Conservation (phyloP, 331 rosid genomes). For the Dryas integrifolia region DNA sequence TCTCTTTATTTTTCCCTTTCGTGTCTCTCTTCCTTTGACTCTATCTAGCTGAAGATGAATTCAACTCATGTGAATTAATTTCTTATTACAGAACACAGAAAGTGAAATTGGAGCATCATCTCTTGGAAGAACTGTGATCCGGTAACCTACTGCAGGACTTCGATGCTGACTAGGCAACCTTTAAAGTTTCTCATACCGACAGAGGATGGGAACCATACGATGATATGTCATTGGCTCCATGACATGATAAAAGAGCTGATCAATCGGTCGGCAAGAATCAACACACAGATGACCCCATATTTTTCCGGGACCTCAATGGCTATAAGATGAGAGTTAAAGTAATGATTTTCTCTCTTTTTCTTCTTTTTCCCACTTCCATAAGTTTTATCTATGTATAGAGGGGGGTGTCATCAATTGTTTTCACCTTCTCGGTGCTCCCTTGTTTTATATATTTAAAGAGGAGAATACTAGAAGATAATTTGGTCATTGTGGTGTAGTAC, state of each 20-base stretch:
- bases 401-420: constrained; percentile 17
- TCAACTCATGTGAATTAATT: constrained; percentile 7
- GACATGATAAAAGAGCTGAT: not conserved
- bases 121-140: constrained; percentile 84
- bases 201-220: not conserved
- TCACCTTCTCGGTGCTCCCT: constrained; percentile 19
- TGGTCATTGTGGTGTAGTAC: constrained; percentile 6
- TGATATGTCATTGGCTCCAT: not conserved
- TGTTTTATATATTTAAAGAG: constrained; percentile 24
- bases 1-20: not conserved
- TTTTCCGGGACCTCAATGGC: constrained; percentile 18
- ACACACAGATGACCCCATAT: not conserved
- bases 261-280: constrained; percentile 12
- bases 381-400: not conserved
- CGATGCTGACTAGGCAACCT: not conserved
- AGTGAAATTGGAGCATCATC: constrained; percentile 95
- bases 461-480: constrained; percentile 1
- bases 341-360: constrained; percentile 7
- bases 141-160: constrained; percentile 42
- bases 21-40: no score
- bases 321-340: not conserved
- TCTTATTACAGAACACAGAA: constrained; percentile 73
- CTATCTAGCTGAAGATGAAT: not conserved
- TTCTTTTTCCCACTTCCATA: constrained; percentile 2
- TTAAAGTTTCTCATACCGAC: not conserved